Base-by-base conservation (phyloP, 164 flowering plant species). In the Magnolia kwangsiensis region DNA sequence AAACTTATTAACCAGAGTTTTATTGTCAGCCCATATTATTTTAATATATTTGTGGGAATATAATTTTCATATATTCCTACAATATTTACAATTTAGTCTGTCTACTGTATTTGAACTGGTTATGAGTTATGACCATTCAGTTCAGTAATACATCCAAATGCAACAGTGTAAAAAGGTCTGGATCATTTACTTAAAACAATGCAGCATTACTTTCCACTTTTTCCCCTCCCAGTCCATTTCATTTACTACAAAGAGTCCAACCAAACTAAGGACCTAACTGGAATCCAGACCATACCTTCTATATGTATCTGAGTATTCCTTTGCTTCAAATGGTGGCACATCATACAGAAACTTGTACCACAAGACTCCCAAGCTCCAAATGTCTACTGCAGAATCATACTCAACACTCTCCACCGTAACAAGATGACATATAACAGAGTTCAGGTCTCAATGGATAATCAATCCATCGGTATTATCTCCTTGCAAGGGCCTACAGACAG, bases 321-420 rank as follows among this genome's bases (percentile, higher is more conserved):
- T 91, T 55, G 97, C 98, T 79, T 94, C 99, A 84, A 96, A 96
- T 50, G 99, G 99, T 71, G 98, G 99, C 20, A 90, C 89, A 27
- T 98, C 99, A 75, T 94, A 94, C 0, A 96, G 92, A 75, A 94
- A 96, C 80, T 96, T 98, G 69, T 91, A 96, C 86, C 98, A 92
- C 69, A 96, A 82, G 18, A 96, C 87, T 58, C 99, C 99, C 37
- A 96, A 88, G 80, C 98, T 96, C 99, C 98, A 96, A 9, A 96
- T 96, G 82, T 96, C 99, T 51, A 96, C 99, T 78, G 82, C 90
- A 7, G 98, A 97, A 81, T 96, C 99, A 84, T 94, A 98, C 78
- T 96, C 99, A 37, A 88, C 90, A 59, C 98, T 94, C 83, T 94
- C 99, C 81, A 96, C 99, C 94, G 90, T 76, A 37, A 63, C 6